Base-by-base conservation (phyloP, 1,139 yeast genomes). In the Blastobotrys malaysiensis region DNA sequence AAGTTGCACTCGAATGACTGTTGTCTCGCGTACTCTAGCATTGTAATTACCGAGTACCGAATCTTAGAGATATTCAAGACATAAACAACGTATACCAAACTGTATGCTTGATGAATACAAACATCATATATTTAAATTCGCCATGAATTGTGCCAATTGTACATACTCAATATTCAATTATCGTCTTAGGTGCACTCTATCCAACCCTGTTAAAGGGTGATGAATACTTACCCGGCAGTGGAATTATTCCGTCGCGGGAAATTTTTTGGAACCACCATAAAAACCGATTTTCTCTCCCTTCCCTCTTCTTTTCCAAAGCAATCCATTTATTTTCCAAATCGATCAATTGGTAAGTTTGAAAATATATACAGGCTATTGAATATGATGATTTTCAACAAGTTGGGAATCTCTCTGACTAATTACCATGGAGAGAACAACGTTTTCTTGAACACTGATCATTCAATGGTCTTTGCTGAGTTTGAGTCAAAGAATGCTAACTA, bases 351-450 rank as follows among this genome's bases (percentile, higher is more conserved):
- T 31, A 31, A 31, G 31, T 14, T 9, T 13, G 6, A 13, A 11
- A 4, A 9, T 21, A 4, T 5, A 20, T 13, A 21, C 4, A 7
- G n/a, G 39, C 39, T n/a, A 13, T 21, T 24, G 31, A 16, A 18
- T 31, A 55, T 65, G 68, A 65, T 63, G 68, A 65, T 56, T 57
- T 31, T 55, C 57, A 58, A 53, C 67, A 65, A 64, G 67, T 62
- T 68, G 72, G 71, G 72, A 69, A 68, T 69, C 72, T 69, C 71
- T 68, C 73, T 69, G 72, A 69, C 70, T 66, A 62, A 43, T 24
- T 49, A 31, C 54, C 60, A 13, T 59, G 69, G 70, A 67, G 68
- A 68, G 60, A 61, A 60, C 55, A 52, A 31, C 51, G 51, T 54
- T 48, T 56, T 59, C 67, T 67, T 65, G 63, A 59, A 52, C 64